Evolutionary conservation across 1,284 basidiomycete species (phyloP).

Genomic region (Singerocomus inundabilis): DNA sequence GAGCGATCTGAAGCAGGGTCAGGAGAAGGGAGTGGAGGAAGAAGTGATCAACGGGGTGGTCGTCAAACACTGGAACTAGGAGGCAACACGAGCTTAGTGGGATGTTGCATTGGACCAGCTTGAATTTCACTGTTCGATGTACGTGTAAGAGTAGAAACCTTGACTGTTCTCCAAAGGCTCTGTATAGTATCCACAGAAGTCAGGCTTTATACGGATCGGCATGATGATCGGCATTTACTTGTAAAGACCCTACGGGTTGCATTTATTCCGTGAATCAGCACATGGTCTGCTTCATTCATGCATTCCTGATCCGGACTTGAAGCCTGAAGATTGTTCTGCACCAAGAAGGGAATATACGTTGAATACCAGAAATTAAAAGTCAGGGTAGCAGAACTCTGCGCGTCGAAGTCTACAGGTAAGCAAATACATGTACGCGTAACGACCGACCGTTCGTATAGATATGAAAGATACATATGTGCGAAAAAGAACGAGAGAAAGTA

Average conservation of each 20-base stretch:
- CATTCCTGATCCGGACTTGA: too few species aligned
- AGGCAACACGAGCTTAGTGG: too few species aligned
- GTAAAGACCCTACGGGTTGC: too few species aligned
- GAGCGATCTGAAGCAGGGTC: conserved; percentile 33
- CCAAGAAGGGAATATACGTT: not conserved
- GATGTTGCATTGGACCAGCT: too few species aligned
- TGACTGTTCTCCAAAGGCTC: too few species aligned
- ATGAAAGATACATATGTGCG: conserved; percentile 9
- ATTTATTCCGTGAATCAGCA: too few species aligned
- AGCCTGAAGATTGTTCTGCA: too few species aligned
- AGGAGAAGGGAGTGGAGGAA: conserved; percentile 39
- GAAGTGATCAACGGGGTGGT: conserved; percentile 43
- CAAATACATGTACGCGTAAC: conserved; percentile 16
- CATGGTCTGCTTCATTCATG: too few species aligned
- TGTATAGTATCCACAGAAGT: too few species aligned
- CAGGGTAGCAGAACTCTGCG: not conserved
- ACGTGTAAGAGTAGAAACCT: not conserved
- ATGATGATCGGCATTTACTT: too few species aligned
- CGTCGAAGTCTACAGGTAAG: conserved; percentile 19
- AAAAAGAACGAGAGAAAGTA: not conserved
- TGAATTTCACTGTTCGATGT: not conserved
- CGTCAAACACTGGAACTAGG: conserved; percentile 46
- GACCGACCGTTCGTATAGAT: conserved; percentile 7
- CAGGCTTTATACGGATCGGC: too few species aligned
- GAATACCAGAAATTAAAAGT: conserved; percentile 9